Base-by-base conservation (phyloP, 169 alveolate genomes). In the Theileria parva region DNA sequence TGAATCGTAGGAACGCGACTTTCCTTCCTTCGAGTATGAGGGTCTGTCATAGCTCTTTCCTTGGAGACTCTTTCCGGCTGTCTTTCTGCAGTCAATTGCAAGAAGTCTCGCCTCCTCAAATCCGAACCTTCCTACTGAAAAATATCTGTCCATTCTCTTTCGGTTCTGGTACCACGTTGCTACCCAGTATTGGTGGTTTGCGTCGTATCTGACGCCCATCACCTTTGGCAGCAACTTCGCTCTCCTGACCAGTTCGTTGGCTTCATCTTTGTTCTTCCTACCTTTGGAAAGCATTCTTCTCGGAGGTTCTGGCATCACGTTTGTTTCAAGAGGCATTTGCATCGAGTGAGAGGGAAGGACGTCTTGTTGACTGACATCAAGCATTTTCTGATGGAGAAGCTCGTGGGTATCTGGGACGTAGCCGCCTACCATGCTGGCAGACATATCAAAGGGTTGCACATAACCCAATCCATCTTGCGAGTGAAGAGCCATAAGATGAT, bases 151-250 rank as follows among this genome's bases (percentile, higher is more conserved):
- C 85, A 89, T 75, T 8, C 93, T 86, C 79, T 89, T 89, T 76
- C 93, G 86, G 69, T 89, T 89, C 48, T 83, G 86, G 59, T 89
- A 86, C 94, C 94, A 89, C 17, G 91, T 88, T 34, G 94, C 89
- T 9, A 89, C 94, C 94, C 94, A 89, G 80, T 86, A 80, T 30
- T 86, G 91, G 37, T 89, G 94, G 59, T 89, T 89, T 39, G 87
- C 91, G 59, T 89, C 94, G 74, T 89, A 89, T 23, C 94, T 80
- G n/a, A 89, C 94, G 2, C 94, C 94, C 86, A 89, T 89, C 15
- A 89, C 89, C 72, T 83, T 89, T 48, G 94, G 94, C 15, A 89
- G 81, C 57, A 70, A 44, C 70, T 86, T 86, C n/a, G 86, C 92
- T 25, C 88, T 67, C 28, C 91, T 85, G 50, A 83, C 89, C 28